A percentile compares a stretch with the other conserved stretches of the same genome.
Conservation (phyloP, 768 basidiomycete genomes). For the Baorangia bicolor region DNA sequence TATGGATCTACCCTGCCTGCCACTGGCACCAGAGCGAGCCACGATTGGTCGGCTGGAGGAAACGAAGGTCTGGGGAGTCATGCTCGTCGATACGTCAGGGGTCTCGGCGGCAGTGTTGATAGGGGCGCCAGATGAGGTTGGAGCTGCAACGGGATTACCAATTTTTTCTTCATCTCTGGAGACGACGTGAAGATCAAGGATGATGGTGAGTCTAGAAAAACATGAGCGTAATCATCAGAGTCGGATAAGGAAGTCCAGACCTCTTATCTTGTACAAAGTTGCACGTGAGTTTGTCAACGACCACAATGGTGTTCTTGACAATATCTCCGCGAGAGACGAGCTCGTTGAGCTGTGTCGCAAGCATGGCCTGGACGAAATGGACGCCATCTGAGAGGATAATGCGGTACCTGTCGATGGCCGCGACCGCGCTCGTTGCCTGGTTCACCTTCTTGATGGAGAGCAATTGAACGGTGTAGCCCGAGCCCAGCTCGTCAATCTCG, state of each 20-base stretch:
- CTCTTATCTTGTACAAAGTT: slow-evolving; percentile 83
- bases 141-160: slow-evolving; percentile 53
- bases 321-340: slow-evolving; percentile 66
- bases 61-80: slow-evolving; percentile 27
- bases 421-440: slow-evolving; percentile 27
- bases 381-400: slow-evolving; percentile 90
- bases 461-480: slow-evolving; percentile 65
- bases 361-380: slow-evolving; percentile 89
- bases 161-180: slow-evolving; percentile 64
- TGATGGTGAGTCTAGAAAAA: slow-evolving; percentile 68
- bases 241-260: slow-evolving; percentile 35
- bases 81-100: slow-evolving; percentile 30
- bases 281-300: slow-evolving; percentile 73
- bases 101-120: slow-evolving; percentile 22
- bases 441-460: slow-evolving; percentile 81
- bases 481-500: slow-evolving; percentile 30
- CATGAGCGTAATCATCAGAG: slow-evolving; percentile 1
- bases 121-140: slow-evolving; percentile 34
- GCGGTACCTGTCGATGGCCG: slow-evolving; percentile 58
- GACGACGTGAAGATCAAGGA: slow-evolving; percentile 64
- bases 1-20: slow-evolving; percentile 33
- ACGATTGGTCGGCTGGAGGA: slow-evolving; percentile 17
- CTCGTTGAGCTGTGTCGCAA: slow-evolving; percentile 86
- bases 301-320: slow-evolving; percentile 63
- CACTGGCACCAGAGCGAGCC: slow-evolving; percentile 13